Evolutionary conservation across 768 basidiomycete species (phyloP), one percentile per base, ranked within the genome.

Genomic region (Kwoniella europaea): DNA sequence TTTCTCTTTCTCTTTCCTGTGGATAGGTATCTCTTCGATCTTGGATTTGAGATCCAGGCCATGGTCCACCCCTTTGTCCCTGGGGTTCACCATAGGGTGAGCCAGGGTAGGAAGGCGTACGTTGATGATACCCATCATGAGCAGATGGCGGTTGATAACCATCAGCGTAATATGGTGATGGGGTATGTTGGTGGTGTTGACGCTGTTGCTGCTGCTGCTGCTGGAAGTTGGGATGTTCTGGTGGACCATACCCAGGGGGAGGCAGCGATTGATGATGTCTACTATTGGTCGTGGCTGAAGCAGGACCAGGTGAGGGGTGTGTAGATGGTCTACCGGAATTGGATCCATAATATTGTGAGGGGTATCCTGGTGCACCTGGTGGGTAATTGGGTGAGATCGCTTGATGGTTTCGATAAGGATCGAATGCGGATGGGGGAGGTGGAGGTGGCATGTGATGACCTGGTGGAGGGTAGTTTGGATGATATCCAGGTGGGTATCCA

Each of bases 381-480:
- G 50, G 59, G 29, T 58, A 42, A 46, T 24, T 46, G 59, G 67
- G n/a, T 52, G 67, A 43, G 13, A 50, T 16, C 44, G 57, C 56
- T 65, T 35, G 64, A 57, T 65, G 55, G n/a, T 42, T 46, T 52
- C 52, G 44, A 59, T 73, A 69, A 13, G 71, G 56, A 44, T 68
- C 67, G 20, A 56, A 68, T 5, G 67, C 35, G 15, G 61, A 43
- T 46, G 72, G 69, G 6, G 72, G 67, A 46, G 63, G 72, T 22
- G 72, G 67, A 27, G 57, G 53, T 10, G 61, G 64, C 65, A 67
- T 61, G 29, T 70, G 63, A 55, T 42, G 63, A 15, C 63, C 72
- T 52, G 43, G 41, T 1, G 60, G 60, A 42, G 63, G 44, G 43
- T 59, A 56, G 15, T 63, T 61, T 29, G 55, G 56, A 18, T 24